Conservation (phyloP, 768 basidiomycete species). For the Naganishia vishniacii region DNA sequence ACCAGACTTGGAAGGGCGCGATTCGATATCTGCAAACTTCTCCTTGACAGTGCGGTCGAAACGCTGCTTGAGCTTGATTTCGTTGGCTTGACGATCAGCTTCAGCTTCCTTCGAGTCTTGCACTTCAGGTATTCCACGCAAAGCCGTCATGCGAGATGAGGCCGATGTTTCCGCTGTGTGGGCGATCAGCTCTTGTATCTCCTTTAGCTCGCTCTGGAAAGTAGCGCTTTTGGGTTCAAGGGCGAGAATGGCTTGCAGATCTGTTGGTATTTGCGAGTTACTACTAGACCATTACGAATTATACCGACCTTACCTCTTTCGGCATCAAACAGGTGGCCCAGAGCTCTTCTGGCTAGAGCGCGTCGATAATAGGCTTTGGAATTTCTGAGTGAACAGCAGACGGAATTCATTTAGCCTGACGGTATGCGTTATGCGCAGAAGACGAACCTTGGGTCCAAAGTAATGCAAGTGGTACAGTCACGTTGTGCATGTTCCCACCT, state of each 20-base stretch:
- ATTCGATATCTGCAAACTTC: conserved; percentile 20
- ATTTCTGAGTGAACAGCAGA: conserved; percentile 51
- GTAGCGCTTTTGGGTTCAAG: conserved; percentile 63
- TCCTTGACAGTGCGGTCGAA: conserved; percentile 22
- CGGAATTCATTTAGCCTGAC: not conserved
- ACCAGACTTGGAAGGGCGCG: conserved; percentile 2
- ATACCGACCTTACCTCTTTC: conserved; percentile 55
- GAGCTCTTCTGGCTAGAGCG: conserved; percentile 63
- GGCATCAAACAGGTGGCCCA: conserved; percentile 59
- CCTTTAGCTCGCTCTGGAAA: conserved; percentile 61
- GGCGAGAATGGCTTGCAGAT: conserved; percentile 58
- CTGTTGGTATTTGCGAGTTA: conserved; percentile 49
- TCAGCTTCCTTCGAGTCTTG: conserved; percentile 22
- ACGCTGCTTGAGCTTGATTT: conserved; percentile 24
- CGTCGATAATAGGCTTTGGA: conserved; percentile 76
- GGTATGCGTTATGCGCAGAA: not conserved
- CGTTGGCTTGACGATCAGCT: conserved; percentile 23
- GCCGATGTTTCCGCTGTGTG: conserved; percentile 23
- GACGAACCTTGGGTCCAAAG: conserved; percentile 25
- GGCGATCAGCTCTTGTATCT: conserved; percentile 49
- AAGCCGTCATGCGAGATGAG: not conserved
- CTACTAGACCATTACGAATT: not conserved
- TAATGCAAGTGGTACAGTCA: conserved; percentile 28
- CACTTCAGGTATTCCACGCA: conserved; percentile 8
- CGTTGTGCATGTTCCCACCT: conserved; percentile 18